A percentile compares a stretch with the other conserved stretches of the same genome.
Evolutionary conservation across 371 early-diverging fungal species (phyloP).

Genomic region (Coemansia sp.): DNA sequence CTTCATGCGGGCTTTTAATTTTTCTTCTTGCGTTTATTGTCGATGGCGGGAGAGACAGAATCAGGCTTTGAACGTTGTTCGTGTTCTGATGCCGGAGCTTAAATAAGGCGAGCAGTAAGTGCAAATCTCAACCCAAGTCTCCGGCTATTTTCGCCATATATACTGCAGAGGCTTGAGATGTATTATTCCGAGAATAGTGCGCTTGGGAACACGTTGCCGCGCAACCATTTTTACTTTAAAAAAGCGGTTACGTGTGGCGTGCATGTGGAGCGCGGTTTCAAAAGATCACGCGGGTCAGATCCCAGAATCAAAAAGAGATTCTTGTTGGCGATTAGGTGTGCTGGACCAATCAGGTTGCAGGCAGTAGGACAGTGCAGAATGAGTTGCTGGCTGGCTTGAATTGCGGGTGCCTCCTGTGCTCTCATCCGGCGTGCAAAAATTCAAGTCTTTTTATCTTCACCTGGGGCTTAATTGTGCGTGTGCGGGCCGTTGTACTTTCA

Average conservation of each 20-base stretch:
- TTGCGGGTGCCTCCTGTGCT: background rate
- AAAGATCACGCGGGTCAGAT: background rate
- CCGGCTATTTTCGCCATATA: background rate
- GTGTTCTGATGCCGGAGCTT: background rate
- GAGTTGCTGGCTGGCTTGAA: background rate
- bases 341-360: conserved; percentile 14
- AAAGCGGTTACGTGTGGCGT: background rate
- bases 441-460: too few relatives aligned
- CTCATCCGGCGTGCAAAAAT: too few relatives aligned
- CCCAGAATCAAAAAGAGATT: background rate
- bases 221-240: background rate
- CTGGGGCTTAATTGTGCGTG: too few relatives aligned
- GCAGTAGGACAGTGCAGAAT: background rate
- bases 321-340: background rate
- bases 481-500: too few relatives aligned
- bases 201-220: background rate
- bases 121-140: background rate
- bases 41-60: background rate
- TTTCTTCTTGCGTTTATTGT: background rate
- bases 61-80: too few relatives aligned
- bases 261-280: background rate
- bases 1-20: background rate
- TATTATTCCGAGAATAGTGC: background rate
- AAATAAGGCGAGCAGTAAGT: background rate
- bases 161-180: background rate